Evolutionary conservation across 805 yeast genomes (phyloP), one percentile per base, ranked within the genome.

Genomic region (Saccharomycopsis babjevae): DNA sequence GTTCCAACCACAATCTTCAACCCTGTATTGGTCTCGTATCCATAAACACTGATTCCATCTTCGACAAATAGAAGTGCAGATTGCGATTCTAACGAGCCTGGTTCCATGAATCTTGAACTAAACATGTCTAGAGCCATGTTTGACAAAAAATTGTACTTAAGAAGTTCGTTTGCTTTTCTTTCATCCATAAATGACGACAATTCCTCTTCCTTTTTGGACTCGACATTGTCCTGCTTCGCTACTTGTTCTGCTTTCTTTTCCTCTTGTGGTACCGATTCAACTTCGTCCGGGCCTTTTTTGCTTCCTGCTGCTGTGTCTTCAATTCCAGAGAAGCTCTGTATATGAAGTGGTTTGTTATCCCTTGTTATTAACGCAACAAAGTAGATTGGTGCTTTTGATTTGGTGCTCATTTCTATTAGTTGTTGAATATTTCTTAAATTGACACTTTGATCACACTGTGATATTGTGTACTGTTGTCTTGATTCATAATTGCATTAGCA

Each of bases 91-190:
- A 61, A 55, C 39, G 79, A 71, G 11, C 76, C 64, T 0, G 83
- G 82, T 36, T 72, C 71, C 59, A 74, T 74, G 18, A 70, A 73
- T 4, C 79, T 76, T 1, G 87, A 81, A 39, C 83, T 76, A 67
- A 86, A 84, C 22, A 85, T 79, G 69, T 86, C 92, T 28, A 86
- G 72, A 5, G 90, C 83, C 86, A 86, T 85, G 68, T 86, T 89
- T n/a, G 89, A 80, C 36, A 86, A 73, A 66, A 86, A 86, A 67
- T 86, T 84, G 72, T 83, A 85, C 66, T 85, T 83, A 36, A 85
- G 72, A 59, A 81, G 72, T 62, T 75, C 76, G 65, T 82, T 78
- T 54, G 78, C 75, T 43, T 71, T 68, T 50, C 65, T 64, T 39
- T 69, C 72, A 50, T 67, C 69, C 3, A 69, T 58, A 50, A 69